A percentile compares a stretch with the other conserved stretches of the same genome.
These are phyloP conservation scores for Begonia fuchsioides DNA, from an alignment of 306 rosid genomes.

Conservation along the genomic window DNA sequence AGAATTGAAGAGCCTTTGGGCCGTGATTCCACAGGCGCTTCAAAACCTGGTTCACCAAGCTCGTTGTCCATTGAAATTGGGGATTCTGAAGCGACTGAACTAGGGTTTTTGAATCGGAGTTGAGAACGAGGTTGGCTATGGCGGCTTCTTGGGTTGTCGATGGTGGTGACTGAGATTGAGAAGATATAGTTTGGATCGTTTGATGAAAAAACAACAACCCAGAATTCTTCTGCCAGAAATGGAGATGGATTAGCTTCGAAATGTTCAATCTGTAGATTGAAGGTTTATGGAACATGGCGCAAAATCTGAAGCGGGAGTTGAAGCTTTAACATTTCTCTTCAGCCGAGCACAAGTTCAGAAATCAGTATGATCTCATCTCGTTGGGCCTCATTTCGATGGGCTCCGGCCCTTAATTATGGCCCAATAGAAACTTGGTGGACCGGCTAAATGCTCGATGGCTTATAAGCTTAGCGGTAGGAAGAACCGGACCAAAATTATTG, in stretches of 20 bases:
- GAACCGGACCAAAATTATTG: no score
- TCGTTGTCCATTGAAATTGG: conserved; percentile 34
- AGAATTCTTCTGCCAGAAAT: conserved; percentile 1
- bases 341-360: no score
- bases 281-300: conserved; percentile 6
- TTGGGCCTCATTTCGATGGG: no score
- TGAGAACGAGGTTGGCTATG: conserved; percentile 36
- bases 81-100: conserved; percentile 23
- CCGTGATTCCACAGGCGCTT: conserved; percentile 78
- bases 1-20: conserved; percentile 70
- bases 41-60: conserved; percentile 37
- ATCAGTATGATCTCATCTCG: no score
- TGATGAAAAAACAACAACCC: conserved; percentile 5
- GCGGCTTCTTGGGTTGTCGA: conserved; percentile 14
- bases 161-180: conserved; percentile 7
- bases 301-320: background rate
- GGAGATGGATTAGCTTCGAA: conserved; percentile 1
- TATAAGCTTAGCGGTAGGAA: no score
- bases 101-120: conserved; percentile 37
- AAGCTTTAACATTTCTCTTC: no score
- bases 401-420: no score
- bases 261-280: background rate
- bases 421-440: no score
- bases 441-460: no score
- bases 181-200: conserved; percentile 9